Base-by-base conservation (phyloP, 305 asterid genomes). In the Galium porrigens region DNA sequence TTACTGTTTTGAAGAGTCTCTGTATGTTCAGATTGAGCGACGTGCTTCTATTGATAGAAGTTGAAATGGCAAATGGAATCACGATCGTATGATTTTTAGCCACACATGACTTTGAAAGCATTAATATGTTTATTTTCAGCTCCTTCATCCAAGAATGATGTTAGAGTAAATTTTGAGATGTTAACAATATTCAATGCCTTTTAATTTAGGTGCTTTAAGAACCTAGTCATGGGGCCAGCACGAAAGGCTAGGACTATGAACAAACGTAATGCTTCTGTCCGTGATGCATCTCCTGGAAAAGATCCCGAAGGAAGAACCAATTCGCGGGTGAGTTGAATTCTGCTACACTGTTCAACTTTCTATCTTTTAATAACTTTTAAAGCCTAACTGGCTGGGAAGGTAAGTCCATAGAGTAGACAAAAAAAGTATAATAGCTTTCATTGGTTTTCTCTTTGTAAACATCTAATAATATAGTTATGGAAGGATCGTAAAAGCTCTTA, bases 211-310 rank as follows among this genome's bases (percentile, higher is more conserved):
- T 42, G 64, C 39, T 63, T 66, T 58, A 61, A 67, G 69, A 57
- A 72, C 70, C 67, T 65, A 8, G 58, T 53, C 57, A 90, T 90
- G 97, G 89, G 83, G 44, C 95, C 97, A 1, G 32, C 83, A 67
- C 84, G 89, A 84, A 90, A 86, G 68, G 70, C 84, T 41, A 81
- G 86, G 77, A 86, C 79, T 58, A 74, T 80, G 77, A 84, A 82
- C 64, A 85, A 77, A 83, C 84, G 85, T 32, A 75, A 80, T 66
- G 69, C 81, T 62, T 64, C 70, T 76, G 51, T 71, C 62, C 61
- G 74, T 51, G 91, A 90, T 58, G 85, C 70, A 5, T 85, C 95
- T 73, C 94, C 95, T 55, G 76, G 71, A 69, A 86, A 81, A 80
- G 95, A 82, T 64, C 89, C 76, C 5, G 86, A 82, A 44, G 82